A percentile compares a stretch with the other conserved stretches of the same genome.
phyloP scores from a whole-genome alignment of 306 rosid species.

The Biancaea sappan region DNA sequence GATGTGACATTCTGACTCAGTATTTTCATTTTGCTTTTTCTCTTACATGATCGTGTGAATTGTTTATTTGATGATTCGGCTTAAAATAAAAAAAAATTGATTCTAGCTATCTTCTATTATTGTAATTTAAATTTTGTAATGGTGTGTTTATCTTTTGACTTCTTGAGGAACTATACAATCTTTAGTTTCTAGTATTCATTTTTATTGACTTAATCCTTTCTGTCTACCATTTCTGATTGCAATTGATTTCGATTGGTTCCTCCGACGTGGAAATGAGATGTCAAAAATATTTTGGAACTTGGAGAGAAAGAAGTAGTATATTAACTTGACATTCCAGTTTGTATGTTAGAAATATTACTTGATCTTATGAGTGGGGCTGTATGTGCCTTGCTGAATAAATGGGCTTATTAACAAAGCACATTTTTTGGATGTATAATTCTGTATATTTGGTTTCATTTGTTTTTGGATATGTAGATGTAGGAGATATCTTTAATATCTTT shows the following conservation, averaged over 20 bases:
- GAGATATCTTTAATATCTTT: too few relatives aligned
- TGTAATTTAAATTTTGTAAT: not conserved
- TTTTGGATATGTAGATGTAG: too few relatives aligned
- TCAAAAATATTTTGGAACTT: not conserved
- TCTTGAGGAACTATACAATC: slow-evolving; percentile 4
- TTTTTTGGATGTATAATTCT: not conserved
- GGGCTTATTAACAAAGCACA: not conserved
- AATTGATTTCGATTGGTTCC: not conserved
- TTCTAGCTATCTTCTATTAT: not conserved
- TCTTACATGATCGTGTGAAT: not conserved
- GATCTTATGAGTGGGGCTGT: not conserved
- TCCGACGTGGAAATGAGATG: not conserved
- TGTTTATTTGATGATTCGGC: not conserved
- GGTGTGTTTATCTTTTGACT: not conserved
- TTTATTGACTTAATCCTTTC: not conserved
- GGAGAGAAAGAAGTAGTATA: not conserved
- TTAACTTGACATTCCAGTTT: not conserved
- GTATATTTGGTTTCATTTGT: not conserved
- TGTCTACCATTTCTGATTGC: not conserved
- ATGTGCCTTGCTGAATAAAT: not conserved
- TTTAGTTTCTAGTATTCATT: not conserved
- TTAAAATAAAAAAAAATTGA: not conserved
- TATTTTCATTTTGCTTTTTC: not conserved
- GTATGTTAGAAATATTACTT: not conserved
- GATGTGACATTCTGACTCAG: too few relatives aligned